phyloP scores from a whole-genome alignment of 495 filamentous ascomycete genomes.

The Tuber melanosporum region DNA sequence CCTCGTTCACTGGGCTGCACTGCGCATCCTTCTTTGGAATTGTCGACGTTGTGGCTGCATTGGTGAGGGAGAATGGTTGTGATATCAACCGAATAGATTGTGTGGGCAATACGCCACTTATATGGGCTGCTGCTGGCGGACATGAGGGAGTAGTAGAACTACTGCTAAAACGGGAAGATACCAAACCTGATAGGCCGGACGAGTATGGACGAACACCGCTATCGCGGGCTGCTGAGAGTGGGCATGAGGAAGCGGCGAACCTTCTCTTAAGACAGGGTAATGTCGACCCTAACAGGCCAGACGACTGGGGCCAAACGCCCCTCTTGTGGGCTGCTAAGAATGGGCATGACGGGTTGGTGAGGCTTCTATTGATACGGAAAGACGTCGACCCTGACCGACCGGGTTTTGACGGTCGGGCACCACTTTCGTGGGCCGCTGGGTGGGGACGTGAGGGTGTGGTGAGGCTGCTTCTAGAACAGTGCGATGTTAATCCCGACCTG shows the following conservation, averaged over 20 bases:
- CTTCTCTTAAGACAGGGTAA: background rate
- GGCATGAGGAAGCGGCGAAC: background rate
- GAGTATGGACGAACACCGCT: background rate
- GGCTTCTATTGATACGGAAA: background rate
- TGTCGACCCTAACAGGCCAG: background rate
- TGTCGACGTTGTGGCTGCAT: background rate
- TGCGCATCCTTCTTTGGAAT: slow-evolving; percentile 1
- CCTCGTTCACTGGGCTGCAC: background rate
- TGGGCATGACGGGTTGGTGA: background rate
- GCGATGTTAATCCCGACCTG: background rate
- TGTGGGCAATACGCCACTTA: background rate
- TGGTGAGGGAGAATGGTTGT: background rate
- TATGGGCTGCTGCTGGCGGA: background rate
- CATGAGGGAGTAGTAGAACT: background rate
- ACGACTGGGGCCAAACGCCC: background rate
- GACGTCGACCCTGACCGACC: background rate
- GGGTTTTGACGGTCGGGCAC: background rate
- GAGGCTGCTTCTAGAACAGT: background rate
- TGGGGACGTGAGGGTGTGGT: background rate
- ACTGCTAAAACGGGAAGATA: background rate
- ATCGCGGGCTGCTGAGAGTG: background rate
- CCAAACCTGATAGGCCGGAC: background rate
- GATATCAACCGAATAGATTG: background rate
- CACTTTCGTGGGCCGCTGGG: background rate
- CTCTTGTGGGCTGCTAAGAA: background rate